Conservation (phyloP, 2,329 filamentous ascomycete genomes). For the Ustulina deusta region DNA sequence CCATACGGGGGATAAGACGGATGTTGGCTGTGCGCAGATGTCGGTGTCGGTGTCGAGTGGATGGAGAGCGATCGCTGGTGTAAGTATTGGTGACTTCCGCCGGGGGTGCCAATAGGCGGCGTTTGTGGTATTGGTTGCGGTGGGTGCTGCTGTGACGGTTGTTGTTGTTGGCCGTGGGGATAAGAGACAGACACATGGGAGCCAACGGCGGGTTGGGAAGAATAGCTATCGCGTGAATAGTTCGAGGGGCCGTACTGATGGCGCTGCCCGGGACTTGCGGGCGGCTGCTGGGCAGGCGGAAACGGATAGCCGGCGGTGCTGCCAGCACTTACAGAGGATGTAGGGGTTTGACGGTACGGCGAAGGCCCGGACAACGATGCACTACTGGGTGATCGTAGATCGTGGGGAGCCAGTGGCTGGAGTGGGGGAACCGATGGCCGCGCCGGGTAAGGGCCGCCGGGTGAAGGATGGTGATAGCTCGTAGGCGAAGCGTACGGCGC, state of each 20-base stretch:
- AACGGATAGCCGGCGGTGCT: slow-evolving; percentile 64
- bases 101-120: slow-evolving; percentile 61
- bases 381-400: slow-evolving; percentile 64
- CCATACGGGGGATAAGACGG: slow-evolving; percentile 62
- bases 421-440: slow-evolving; percentile 54
- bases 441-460: slow-evolving; percentile 56
- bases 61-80: slow-evolving; percentile 67
- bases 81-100: slow-evolving; percentile 52
- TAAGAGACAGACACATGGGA: slow-evolving; percentile 53
- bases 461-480: slow-evolving; percentile 52
- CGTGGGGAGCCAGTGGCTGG: slow-evolving; percentile 60
- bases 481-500: slow-evolving; percentile 58
- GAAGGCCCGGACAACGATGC: slow-evolving; percentile 59
- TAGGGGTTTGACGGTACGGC: slow-evolving; percentile 64
- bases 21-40: slow-evolving; percentile 70
- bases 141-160: slow-evolving; percentile 33
- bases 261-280: slow-evolving; percentile 45
- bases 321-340: slow-evolving; percentile 57
- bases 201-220: slow-evolving; percentile 54
- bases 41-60: slow-evolving; percentile 71
- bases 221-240: slow-evolving; percentile 60
- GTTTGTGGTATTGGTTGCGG: slow-evolving; percentile 60
- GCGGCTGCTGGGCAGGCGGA: slow-evolving; percentile 56
- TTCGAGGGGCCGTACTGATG: slow-evolving; percentile 62
- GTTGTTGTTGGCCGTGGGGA: slow-evolving; percentile 52